Percentiles rank a stretch among this genome's conserved stretches.
Evolutionary conservation across 495 filamentous ascomycete species (phyloP).

Genomic region (Penicillium pancosmium): DNA sequence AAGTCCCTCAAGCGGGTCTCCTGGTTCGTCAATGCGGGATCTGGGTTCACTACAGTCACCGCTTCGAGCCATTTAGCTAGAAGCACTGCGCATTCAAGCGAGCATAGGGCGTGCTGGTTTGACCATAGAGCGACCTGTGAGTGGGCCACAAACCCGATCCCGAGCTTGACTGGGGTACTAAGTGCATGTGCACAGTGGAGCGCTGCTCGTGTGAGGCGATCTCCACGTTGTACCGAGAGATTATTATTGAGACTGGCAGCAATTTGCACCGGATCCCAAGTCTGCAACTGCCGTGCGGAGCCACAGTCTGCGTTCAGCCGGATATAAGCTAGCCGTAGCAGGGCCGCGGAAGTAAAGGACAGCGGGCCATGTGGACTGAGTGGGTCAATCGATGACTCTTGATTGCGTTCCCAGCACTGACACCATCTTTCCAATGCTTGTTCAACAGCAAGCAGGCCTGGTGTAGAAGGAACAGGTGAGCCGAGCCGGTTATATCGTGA

Average conservation of each 20-base stretch:
- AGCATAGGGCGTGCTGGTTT: conserved; percentile 70
- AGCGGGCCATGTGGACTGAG: conserved; percentile 59
- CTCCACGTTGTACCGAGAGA: conserved; percentile 58
- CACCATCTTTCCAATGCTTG: conserved; percentile 67
- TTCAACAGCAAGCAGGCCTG: conserved; percentile 58
- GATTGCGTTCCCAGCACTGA: conserved; percentile 59
- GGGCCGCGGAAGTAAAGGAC: conserved; percentile 67
- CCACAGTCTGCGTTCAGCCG: conserved; percentile 68
- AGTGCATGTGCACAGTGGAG: conserved; percentile 71
- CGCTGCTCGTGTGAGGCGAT: conserved; percentile 60
- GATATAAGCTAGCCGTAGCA: conserved; percentile 68
- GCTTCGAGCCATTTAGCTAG: conserved; percentile 58
- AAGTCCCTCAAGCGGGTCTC: conserved; percentile 63
- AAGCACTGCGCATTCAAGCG: conserved; percentile 70
- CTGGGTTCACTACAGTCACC: conserved; percentile 36
- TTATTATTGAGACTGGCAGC: conserved; percentile 60
- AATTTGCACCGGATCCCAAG: conserved; percentile 61
- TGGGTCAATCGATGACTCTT: conserved; percentile 55
- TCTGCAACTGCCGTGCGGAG: conserved; percentile 62
- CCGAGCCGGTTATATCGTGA: conserved; percentile 48
- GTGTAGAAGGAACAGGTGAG: conserved; percentile 34
- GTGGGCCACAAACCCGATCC: conserved; percentile 69
- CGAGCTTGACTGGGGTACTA: conserved; percentile 66
- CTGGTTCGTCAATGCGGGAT: conserved; percentile 50
- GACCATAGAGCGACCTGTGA: conserved; percentile 72